phyloP scores from a whole-genome alignment of 179 eudicot species.

The Camellia oleifera region DNA sequence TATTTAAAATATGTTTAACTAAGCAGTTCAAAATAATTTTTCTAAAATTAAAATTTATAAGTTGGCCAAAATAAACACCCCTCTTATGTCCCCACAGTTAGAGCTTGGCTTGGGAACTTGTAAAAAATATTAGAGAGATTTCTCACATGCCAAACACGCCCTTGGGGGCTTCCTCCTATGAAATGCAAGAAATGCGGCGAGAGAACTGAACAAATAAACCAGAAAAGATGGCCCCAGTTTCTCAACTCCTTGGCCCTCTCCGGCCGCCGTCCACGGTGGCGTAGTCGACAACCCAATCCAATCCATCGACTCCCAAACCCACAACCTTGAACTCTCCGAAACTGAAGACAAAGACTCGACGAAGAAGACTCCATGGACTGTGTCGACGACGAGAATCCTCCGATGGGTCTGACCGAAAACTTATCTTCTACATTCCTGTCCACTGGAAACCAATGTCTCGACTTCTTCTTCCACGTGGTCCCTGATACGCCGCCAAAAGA shows the following conservation, averaged over 20 bases:
- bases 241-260: background rate
- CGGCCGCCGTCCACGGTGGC: background rate
- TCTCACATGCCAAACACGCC: no score
- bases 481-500: conserved; percentile 6
- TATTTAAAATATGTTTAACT: no score
- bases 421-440: conserved; percentile 5
- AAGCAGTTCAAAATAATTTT: no score
- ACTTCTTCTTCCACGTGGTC: conserved; percentile 23
- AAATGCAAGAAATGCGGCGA: no score
- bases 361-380: no score
- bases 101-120: no score
- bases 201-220: no score
- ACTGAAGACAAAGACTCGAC: background rate
- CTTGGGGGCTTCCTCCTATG: no score
- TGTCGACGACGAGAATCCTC: background rate
- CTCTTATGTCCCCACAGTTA: no score
- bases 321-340: background rate
- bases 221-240: background rate
- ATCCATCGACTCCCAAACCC: background rate
- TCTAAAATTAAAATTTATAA: no score
- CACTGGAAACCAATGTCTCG: conserved; percentile 20
- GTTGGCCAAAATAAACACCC: no score
- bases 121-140: no score
- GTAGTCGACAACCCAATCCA: background rate
- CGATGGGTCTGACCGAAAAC: conserved; percentile 17